Base-by-base conservation (phyloP, 169 alveolate species). In the Cryptosporidium canis region DNA sequence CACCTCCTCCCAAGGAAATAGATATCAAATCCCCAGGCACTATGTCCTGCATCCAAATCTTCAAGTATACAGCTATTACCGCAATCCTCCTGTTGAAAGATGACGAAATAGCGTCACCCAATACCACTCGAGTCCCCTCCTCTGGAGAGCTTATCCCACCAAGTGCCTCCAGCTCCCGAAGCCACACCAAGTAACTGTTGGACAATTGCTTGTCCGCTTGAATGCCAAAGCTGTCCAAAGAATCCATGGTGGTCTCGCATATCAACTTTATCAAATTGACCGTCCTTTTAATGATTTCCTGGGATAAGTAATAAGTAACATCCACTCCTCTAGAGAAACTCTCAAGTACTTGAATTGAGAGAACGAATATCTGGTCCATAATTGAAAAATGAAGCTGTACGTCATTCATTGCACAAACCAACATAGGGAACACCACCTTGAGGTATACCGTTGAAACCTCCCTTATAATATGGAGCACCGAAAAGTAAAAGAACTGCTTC, bases 401-500 rank as follows among this genome's bases (percentile, higher is more conserved):
- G 6, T 70, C 84, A 8, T 70, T 55, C n/a, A n/a, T 12, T 2
- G 21, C 35, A 35, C 84, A 70, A 29, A 70, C 67, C 24, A 70
- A 9, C 47, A 51, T 31, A 1, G 84, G 84, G 21, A 45, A 33
- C 0, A 44, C 24, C 29, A 70, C 16, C 24, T 70, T 70, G 14
- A 29, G 24, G 16, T 70, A 70, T n/a, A 70, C 53, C 11, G 29
- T 27, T 12, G 67, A 6, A 2, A 70, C 39, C 33, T 70, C 67
- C 35, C 35, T 70, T 31, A 70, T 45, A 21, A 70, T 31, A 14
- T 27, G 24, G n/a, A 70, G 33, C 3, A 35, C 39, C 4, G 84
- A 70, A 33, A 48, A 70, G 21, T 31, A 70, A 51, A 48, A 48
- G 67, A 48, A 70, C 24, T 70, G 67, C 37, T 70, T 70, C 53